Evolutionary conservation across 2,329 filamentous ascomycete species (phyloP).

Genomic region (Aureobasidium leucospermi): DNA sequence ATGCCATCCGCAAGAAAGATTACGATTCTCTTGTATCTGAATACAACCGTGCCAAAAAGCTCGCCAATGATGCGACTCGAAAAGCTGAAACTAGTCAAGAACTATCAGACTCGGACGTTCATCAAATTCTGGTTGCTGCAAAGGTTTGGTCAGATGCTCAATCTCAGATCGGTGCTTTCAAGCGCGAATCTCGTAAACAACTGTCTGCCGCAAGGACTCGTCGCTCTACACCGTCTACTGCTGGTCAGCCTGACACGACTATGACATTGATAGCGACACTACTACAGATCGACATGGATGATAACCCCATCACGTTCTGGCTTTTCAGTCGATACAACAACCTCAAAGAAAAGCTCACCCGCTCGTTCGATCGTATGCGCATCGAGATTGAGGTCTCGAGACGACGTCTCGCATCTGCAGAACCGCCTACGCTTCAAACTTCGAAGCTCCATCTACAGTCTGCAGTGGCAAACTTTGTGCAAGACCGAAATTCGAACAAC

Average conservation of each 20-base stretch:
- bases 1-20: constrained; percentile 84
- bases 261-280: constrained; percentile 86
- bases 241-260: constrained; percentile 64
- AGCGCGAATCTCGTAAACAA: constrained; percentile 80
- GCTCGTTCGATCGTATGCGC: constrained; percentile 74
- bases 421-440: constrained; percentile 61
- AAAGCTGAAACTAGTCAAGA: constrained; percentile 53
- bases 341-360: constrained; percentile 75
- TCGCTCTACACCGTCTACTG: constrained; percentile 42
- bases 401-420: constrained; percentile 65
- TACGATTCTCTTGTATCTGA: constrained; percentile 83
- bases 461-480: constrained; percentile 51
- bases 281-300: constrained; percentile 87
- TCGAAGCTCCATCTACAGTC: constrained; percentile 71
- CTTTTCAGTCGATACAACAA: constrained; percentile 82
- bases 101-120: constrained; percentile 70
- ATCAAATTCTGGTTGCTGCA: constrained; percentile 79
- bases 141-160: constrained; percentile 95
- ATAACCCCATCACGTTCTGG: constrained; percentile 97
- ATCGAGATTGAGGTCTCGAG: constrained; percentile 89
- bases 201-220: constrained; percentile 57
- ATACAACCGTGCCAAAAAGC: constrained; percentile 73
- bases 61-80: constrained; percentile 68
- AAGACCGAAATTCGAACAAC: constrained; percentile 21
- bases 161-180: constrained; percentile 77